Evolutionary conservation across 2,329 filamentous ascomycete species (phyloP).

Genomic region (Plenodomus tracheiphilus): DNA sequence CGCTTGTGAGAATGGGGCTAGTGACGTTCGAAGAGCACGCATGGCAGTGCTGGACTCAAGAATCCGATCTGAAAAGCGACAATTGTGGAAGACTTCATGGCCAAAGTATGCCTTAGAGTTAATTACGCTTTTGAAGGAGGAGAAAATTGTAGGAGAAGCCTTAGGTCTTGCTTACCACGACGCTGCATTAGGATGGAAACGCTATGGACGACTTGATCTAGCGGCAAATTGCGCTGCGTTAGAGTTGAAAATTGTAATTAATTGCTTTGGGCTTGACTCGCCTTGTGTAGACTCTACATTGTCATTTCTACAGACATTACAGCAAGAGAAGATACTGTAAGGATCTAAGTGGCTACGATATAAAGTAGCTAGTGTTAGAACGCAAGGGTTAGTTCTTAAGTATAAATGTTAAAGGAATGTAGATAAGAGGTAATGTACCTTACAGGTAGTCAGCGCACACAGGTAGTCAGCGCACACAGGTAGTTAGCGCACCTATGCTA

Average conservation of each 20-base stretch:
- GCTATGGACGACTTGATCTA: constrained; percentile 15
- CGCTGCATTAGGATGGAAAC: constrained; percentile 17
- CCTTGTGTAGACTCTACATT: constrained; percentile 9
- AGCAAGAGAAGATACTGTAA: too few relatives aligned
- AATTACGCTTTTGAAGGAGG: constrained; percentile 15
- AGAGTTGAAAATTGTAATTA: constrained; percentile 14
- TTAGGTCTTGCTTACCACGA: constrained; percentile 23
- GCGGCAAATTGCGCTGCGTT: constrained; percentile 12
- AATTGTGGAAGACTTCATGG: constrained; percentile 14
- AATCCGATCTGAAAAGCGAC: constrained; percentile 13
- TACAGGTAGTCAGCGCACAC: too few relatives aligned
- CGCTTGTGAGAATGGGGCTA: constrained; percentile 1
- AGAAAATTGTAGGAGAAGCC: constrained; percentile 22
- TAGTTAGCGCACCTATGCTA: too few relatives aligned
- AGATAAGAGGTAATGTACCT: too few relatives aligned
- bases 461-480: too few relatives aligned
- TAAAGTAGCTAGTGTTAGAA: too few relatives aligned
- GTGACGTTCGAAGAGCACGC: constrained; percentile 18
- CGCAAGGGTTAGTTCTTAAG: too few relatives aligned
- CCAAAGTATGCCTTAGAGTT: constrained; percentile 19
- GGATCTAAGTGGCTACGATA: too few relatives aligned
- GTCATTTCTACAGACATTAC: constrained; percentile 7
- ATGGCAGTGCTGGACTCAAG: constrained; percentile 17
- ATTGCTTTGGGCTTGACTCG: constrained; percentile 16
- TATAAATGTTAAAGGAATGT: too few relatives aligned